These are phyloP conservation scores for Colletotrichum incanum DNA, from an alignment of 2,329 filamentous ascomycete species.

Conservation along the genomic window DNA sequence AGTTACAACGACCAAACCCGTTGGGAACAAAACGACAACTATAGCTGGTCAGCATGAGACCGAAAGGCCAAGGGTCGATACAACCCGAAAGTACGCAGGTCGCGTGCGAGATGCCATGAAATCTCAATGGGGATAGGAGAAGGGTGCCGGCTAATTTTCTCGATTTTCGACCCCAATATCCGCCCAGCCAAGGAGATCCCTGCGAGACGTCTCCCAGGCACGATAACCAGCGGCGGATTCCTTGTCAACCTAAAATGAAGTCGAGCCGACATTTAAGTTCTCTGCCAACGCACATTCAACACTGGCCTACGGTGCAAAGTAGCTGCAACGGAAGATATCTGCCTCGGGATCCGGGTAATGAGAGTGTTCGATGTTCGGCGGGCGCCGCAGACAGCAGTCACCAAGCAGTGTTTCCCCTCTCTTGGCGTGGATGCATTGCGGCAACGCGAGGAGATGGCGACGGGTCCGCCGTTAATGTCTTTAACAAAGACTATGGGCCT, in stretches of 20 bases:
- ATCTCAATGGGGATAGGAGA: conserved; percentile 20
- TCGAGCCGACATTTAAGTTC: conserved; percentile 14
- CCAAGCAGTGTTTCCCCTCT: conserved; percentile 2
- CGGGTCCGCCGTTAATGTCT: background rate
- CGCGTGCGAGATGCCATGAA: background rate
- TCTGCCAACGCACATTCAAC: conserved; percentile 5
- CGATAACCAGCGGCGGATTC: conserved; percentile 26
- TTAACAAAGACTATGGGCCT: background rate
- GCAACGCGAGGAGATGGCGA: conserved; percentile 10
- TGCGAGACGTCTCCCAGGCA: conserved; percentile 29
- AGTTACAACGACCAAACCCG: background rate
- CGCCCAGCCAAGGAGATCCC: conserved; percentile 31
- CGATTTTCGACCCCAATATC: conserved; percentile 34
- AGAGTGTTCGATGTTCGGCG: background rate
- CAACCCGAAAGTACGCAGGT: conserved; percentile 6
- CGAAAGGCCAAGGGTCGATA: conserved; percentile 4
- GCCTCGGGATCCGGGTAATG: conserved; percentile 16
- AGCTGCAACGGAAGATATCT: background rate
- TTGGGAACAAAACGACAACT: background rate
- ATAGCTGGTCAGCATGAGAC: conserved; percentile 12
- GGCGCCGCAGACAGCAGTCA: conserved; percentile 2
- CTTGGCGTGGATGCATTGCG: conserved; percentile 13
- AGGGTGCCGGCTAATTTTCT: conserved; percentile 26
- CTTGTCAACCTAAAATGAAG: conserved; percentile 34
- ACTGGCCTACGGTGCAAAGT: background rate